Conservation (phyloP, 1,284 basidiomycete genomes). For the Coniferiporia weirii region DNA sequence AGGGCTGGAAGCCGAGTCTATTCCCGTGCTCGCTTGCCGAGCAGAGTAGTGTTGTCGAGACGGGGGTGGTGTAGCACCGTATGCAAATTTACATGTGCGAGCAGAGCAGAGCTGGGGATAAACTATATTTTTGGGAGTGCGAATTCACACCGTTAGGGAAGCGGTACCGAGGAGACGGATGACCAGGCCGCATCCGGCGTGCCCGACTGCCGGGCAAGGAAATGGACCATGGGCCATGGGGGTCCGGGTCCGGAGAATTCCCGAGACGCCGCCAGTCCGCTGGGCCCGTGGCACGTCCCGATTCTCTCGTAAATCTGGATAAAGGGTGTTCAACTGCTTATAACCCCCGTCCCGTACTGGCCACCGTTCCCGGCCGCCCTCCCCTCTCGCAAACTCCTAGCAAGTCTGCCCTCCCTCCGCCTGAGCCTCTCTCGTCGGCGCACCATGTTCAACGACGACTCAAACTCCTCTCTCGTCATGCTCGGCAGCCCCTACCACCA, state of each 20-base stretch:
- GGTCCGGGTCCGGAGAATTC: neutral
- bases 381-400: neutral
- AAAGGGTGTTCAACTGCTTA: neutral
- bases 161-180: neutral
- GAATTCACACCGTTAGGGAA: neutral
- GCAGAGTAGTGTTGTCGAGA: neutral
- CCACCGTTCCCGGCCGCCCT: neutral
- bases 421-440: neutral
- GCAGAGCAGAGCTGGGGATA: neutral
- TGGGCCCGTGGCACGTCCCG: neutral
- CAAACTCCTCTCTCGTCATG: constrained; percentile 13
- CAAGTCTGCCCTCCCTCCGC: neutral
- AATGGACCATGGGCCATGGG: neutral
- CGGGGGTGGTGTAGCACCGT: neutral
- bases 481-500: constrained; percentile 9
- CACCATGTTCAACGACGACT: constrained; percentile 13
- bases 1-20: neutral
- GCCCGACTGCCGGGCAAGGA: neutral
- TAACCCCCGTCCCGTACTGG: neutral
- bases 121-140: neutral
- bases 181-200: neutral
- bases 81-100: neutral
- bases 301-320: neutral
- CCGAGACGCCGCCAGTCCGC: neutral
- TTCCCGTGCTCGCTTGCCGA: neutral